A percentile compares a stretch with the other conserved stretches of the same genome.
These are phyloP conservation scores for Celoporthe dispersa DNA, from an alignment of 2,329 filamentous ascomycete species.

Conservation along the genomic window DNA sequence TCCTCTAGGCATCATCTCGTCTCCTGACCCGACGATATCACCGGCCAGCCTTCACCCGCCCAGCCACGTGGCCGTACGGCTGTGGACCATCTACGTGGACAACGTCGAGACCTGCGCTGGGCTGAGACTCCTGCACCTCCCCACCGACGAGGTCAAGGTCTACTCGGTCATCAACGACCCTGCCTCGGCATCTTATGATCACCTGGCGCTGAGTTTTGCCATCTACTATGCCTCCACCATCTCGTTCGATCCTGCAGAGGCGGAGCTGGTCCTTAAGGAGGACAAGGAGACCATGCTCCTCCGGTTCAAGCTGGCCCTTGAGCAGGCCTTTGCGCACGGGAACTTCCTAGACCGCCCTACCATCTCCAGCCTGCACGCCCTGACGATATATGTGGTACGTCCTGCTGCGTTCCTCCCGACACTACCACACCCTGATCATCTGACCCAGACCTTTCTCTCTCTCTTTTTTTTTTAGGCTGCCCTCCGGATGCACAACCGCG, in stretches of 20 bases:
- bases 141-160: conserved; percentile 39
- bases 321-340: conserved; percentile 44
- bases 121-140: conserved; percentile 38
- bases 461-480: conserved; percentile 34
- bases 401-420: background rate
- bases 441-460: too few relatives aligned
- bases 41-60: conserved; percentile 32
- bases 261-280: conserved; percentile 34
- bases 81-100: conserved; percentile 40
- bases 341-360: conserved; percentile 48
- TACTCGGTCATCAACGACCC: conserved; percentile 41
- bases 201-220: conserved; percentile 47
- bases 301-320: conserved; percentile 41
- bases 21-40: conserved; percentile 27
- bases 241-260: conserved; percentile 46
- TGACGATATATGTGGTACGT: conserved; percentile 45
- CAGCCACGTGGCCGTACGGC: conserved; percentile 35
- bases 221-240: conserved; percentile 55
- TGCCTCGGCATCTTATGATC: conserved; percentile 33
- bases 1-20: conserved; percentile 41
- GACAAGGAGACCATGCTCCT: conserved; percentile 35
- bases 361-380: conserved; percentile 40
- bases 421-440: background rate
- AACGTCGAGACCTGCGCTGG: conserved; percentile 36
- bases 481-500: conserved; percentile 40